A percentile compares a stretch with the other conserved stretches of the same genome.
Evolutionary conservation across 1,284 basidiomycete genomes (phyloP).

Genomic region (Trametes sp.): DNA sequence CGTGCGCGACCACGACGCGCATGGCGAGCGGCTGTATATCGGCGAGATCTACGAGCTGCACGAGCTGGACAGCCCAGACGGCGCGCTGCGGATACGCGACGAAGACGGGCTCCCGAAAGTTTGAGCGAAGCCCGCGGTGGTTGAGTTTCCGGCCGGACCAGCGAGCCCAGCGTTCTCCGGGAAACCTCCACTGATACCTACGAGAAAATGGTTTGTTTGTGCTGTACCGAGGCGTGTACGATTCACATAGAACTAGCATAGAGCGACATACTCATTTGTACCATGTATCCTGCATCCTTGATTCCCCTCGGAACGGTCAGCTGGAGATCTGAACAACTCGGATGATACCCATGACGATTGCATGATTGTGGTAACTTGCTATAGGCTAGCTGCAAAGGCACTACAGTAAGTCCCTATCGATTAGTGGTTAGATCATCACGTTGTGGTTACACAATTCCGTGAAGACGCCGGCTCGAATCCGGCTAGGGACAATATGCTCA

Average conservation of each 20-base stretch:
- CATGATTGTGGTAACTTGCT: background rate
- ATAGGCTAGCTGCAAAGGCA: background rate
- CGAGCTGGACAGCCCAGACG: slow-evolving; percentile 7
- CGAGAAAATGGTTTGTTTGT: too few relatives aligned
- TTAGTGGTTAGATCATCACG: slow-evolving; percentile 38
- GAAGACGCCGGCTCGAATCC: slow-evolving; percentile 37
- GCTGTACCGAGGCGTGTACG: background rate
- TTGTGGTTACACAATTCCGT: slow-evolving; percentile 35
- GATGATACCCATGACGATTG: background rate
- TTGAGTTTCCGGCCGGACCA: background rate
- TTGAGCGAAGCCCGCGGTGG: background rate
- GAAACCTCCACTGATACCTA: too few relatives aligned
- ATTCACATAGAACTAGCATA: slow-evolving; percentile 1
- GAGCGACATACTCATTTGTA: slow-evolving; percentile 6
- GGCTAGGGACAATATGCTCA: slow-evolving; percentile 29
- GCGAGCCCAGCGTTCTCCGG: too few relatives aligned
- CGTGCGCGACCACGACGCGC: slow-evolving; percentile 20
- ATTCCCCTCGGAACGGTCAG: background rate
- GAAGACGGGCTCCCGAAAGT: background rate
- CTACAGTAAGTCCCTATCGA: slow-evolving; percentile 32
- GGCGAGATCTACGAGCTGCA: slow-evolving; percentile 30
- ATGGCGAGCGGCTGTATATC: slow-evolving; percentile 17
- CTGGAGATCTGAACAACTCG: background rate
- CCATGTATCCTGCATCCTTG: background rate
- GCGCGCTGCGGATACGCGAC: background rate